These are phyloP conservation scores for Jamesozyma piceae DNA, from an alignment of 805 yeast species.

Conservation along the genomic window DNA sequence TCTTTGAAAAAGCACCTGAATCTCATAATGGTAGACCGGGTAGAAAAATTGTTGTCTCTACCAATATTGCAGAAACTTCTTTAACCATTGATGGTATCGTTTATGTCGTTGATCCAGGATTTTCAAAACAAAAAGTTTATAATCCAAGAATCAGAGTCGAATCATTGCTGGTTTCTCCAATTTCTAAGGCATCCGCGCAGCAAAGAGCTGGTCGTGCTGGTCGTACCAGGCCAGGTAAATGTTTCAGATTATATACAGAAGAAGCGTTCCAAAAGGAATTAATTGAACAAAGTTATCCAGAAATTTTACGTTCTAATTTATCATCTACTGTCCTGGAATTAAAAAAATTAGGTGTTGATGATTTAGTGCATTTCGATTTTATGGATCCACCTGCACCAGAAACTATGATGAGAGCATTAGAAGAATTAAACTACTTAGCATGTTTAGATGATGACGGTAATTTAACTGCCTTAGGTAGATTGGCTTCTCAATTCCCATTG, in stretches of 20 bases:
- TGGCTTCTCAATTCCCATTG: slow-evolving; percentile 87
- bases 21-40: slow-evolving; percentile 82
- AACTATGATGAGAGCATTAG: slow-evolving; percentile 98
- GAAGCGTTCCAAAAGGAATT: slow-evolving; percentile 91
- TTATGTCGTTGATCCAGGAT: slow-evolving; percentile 95
- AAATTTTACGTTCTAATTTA: slow-evolving; percentile 81
- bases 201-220: slow-evolving; percentile 99
- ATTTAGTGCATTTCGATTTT: slow-evolving; percentile 93
- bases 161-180: slow-evolving; percentile 87
- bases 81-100: slow-evolving; percentile 96
- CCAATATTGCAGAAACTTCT: slow-evolving; percentile 96
- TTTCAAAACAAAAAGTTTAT: slow-evolving; percentile 91
- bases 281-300: slow-evolving; percentile 93
- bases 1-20: slow-evolving; percentile 82
- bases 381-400: slow-evolving; percentile 99
- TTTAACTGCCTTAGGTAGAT: slow-evolving; percentile 77
- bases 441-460: slow-evolving; percentile 91
- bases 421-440: slow-evolving; percentile 81
- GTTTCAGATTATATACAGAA: slow-evolving; percentile 92
- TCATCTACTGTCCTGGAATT: slow-evolving; percentile 86
- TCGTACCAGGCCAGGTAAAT: slow-evolving; percentile 97
- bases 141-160: slow-evolving; percentile 95
- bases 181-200: slow-evolving; percentile 94
- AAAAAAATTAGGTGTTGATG: slow-evolving; percentile 90
- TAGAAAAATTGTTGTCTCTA: slow-evolving; percentile 81